These are phyloP conservation scores for Bathelium albidoporum DNA, from an alignment of 495 filamentous ascomycete genomes.

Conservation along the genomic window DNA sequence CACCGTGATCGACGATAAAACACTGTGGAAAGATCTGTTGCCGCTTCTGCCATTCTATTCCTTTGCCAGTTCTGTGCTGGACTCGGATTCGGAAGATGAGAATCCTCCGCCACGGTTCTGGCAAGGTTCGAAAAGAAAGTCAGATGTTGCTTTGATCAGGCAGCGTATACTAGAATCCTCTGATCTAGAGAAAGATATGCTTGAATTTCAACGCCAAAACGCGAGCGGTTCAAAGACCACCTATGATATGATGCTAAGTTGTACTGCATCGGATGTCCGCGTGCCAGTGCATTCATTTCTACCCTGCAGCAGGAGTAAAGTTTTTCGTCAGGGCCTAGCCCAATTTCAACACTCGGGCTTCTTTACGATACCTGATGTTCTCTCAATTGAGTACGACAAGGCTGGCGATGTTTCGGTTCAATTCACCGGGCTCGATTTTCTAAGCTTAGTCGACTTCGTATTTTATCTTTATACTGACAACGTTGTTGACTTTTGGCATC, in stretches of 20 bases:
- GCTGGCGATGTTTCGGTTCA: constrained; percentile 43
- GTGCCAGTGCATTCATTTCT: constrained; percentile 83
- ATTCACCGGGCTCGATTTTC: constrained; percentile 58
- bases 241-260: constrained; percentile 40
- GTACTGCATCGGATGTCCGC: constrained; percentile 50
- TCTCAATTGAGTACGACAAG: constrained; percentile 45
- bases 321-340: constrained; percentile 53
- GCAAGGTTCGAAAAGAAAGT: constrained; percentile 38
- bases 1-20: constrained; percentile 50
- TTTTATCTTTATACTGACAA: constrained; percentile 74
- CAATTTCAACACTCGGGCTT: constrained; percentile 34
- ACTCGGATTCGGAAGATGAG: constrained; percentile 17
- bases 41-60: constrained; percentile 53
- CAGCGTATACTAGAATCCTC: constrained; percentile 21
- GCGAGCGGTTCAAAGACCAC: constrained; percentile 19
- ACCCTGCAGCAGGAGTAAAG: constrained; percentile 57
- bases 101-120: constrained; percentile 38
- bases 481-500: constrained; percentile 76
- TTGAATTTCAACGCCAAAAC: constrained; percentile 28
- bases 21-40: constrained; percentile 64
- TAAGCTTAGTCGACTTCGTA: constrained; percentile 66
- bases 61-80: constrained; percentile 20
- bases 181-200: constrained; percentile 32
- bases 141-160: constrained; percentile 44
- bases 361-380: constrained; percentile 43